Conservation (phyloP, 306 rosid genomes). For the Neltuma alba region DNA sequence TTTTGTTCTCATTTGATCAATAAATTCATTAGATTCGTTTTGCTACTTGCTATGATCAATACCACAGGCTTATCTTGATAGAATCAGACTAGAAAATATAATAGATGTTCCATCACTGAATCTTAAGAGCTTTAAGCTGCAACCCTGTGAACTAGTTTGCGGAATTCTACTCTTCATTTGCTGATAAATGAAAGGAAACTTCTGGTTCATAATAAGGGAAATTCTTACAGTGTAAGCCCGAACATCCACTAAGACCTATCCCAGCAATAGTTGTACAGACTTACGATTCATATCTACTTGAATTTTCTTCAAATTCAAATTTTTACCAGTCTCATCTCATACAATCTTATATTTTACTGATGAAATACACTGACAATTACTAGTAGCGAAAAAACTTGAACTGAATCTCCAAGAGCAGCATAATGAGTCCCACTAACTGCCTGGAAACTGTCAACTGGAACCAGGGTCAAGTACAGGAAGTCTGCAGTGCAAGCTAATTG, state of each 20-base stretch:
- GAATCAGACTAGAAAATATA: background rate
- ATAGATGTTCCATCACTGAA: background rate
- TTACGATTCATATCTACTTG: background rate
- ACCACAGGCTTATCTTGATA: background rate
- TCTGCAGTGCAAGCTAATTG: conserved; percentile 94
- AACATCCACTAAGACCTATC: background rate
- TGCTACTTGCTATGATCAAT: background rate
- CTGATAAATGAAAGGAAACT: background rate
- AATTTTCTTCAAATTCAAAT: background rate
- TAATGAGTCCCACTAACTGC: conserved; percentile 9
- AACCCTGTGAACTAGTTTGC: background rate
- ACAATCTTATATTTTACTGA: conserved; percentile 5
- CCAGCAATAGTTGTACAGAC: conserved; percentile 1
- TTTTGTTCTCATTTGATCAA: background rate
- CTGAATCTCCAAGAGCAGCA: conserved; percentile 26
- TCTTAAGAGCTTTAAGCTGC: background rate
- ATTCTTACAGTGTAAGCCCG: background rate
- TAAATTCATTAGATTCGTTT: background rate
- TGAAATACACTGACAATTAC: background rate
- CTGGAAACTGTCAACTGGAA: conserved; percentile 48
- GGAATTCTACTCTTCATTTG: background rate
- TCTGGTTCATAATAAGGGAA: background rate
- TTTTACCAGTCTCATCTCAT: background rate
- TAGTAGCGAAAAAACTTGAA: background rate
- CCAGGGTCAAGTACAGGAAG: conserved; percentile 87